Conservation (phyloP, 75 land plant species). For the Isoetes taiwanensis region DNA sequence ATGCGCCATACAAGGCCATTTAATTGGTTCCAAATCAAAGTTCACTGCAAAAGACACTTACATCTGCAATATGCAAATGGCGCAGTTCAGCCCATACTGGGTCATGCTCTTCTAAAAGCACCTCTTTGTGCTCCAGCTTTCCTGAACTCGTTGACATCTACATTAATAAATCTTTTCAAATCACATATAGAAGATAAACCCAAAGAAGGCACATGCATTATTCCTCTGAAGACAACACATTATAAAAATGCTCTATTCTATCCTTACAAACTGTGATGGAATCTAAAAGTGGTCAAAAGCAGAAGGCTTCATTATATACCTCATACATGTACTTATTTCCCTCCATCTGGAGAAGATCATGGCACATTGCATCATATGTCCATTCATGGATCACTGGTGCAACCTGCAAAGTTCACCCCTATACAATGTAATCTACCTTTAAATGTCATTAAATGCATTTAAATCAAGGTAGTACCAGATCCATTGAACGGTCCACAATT, state of each 20-base stretch:
- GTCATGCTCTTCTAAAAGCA: slow-evolving; percentile 96
- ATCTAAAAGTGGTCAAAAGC: background rate
- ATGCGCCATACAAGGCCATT: no score
- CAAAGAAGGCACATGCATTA: no score
- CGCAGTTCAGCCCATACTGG: slow-evolving; percentile 97
- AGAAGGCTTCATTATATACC: slow-evolving; percentile 28
- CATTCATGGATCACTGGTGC: slow-evolving; percentile 98
- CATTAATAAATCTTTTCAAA: background rate
- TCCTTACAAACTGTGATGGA: background rate
- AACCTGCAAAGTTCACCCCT: slow-evolving; percentile 29
- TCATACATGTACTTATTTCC: slow-evolving; percentile 87
- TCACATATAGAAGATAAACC: no score
- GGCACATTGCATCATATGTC: slow-evolving; percentile 99
- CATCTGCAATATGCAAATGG: slow-evolving; percentile 91
- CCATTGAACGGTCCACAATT: slow-evolving; percentile 86
- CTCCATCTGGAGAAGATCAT: slow-evolving; percentile 81
- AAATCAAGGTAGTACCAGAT: slow-evolving; percentile 86
- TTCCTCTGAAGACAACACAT: no score
- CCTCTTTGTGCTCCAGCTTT: slow-evolving; percentile 76
- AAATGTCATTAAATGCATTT: background rate
- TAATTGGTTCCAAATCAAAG: no score
- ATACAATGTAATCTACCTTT: background rate
- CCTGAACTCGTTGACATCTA: slow-evolving; percentile 57
- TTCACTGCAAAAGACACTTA: no score
- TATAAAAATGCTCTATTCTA: background rate